These are phyloP conservation scores for Melocanna baccifera DNA, from an alignment of 176 grass and related monocot species.

Conservation along the genomic window DNA sequence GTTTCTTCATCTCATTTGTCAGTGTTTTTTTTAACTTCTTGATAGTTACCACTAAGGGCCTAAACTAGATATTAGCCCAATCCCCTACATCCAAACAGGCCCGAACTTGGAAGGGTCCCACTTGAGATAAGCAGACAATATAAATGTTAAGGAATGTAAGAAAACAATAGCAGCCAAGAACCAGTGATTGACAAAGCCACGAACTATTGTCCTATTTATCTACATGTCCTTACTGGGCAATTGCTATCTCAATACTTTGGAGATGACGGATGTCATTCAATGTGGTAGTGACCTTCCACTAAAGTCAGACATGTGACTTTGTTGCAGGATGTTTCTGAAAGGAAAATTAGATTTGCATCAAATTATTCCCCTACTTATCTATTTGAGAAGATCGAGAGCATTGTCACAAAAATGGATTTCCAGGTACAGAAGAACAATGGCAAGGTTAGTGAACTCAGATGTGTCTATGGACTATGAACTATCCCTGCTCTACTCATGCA, in stretches of 20 bases:
- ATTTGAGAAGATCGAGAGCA: slow-evolving; percentile 77
- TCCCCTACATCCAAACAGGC: not conserved
- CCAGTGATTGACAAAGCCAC: not conserved
- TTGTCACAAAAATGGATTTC: slow-evolving; percentile 71
- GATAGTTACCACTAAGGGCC: not conserved
- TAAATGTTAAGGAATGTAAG: not conserved
- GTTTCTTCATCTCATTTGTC: slow-evolving; percentile 18
- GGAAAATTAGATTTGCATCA: slow-evolving; percentile 83
- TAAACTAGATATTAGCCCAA: not conserved
- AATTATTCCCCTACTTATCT: slow-evolving; percentile 71
- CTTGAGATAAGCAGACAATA: not conserved
- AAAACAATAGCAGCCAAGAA: slow-evolving; percentile 10
- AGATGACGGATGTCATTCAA: not conserved
- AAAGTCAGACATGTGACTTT: not conserved
- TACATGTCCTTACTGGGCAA: not conserved
- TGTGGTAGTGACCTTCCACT: not conserved
- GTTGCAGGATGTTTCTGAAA: slow-evolving; percentile 81
- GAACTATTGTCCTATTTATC: not conserved
- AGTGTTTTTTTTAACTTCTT: not conserved
- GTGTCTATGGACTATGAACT: not conserved
- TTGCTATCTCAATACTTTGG: not conserved
- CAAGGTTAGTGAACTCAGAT: slow-evolving; percentile 52
- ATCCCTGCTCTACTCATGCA: not conserved
- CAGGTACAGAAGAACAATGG: slow-evolving; percentile 60
- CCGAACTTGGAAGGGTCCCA: not conserved